These are phyloP conservation scores for Wickerhamomyces tratensis DNA, from an alignment of 805 yeast genomes.

Conservation along the genomic window DNA sequence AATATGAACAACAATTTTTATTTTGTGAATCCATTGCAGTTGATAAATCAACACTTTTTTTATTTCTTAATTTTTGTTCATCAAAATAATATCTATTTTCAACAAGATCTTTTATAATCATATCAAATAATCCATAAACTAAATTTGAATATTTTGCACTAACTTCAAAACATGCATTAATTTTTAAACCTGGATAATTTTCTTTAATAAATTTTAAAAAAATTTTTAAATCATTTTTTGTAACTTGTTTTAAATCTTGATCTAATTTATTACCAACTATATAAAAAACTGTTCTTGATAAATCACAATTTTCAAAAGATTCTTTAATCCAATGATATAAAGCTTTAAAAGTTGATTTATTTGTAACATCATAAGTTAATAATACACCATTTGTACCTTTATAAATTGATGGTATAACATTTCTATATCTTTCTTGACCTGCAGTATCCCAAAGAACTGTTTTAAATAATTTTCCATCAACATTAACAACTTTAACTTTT, in stretches of 20 bases:
- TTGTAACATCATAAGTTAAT: conserved; percentile 34
- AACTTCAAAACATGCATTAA: conserved; percentile 35
- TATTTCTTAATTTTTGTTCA: conserved; percentile 14
- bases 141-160: conserved; percentile 32
- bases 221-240: conserved; percentile 27
- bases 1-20: conserved; percentile 16
- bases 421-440: conserved; percentile 39
- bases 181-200: conserved; percentile 19
- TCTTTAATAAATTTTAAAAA: conserved; percentile 21
- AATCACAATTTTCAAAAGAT: conserved; percentile 25
- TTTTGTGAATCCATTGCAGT: conserved; percentile 14
- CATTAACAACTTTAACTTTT: conserved; percentile 31
- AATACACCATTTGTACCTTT: conserved; percentile 37
- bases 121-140: conserved; percentile 28
- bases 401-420: conserved; percentile 34
- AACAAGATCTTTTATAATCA: conserved; percentile 29
- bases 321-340: conserved; percentile 33
- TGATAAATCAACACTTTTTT: conserved; percentile 18
- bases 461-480: conserved; percentile 33
- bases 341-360: conserved; percentile 24
- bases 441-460: conserved; percentile 42
- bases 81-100: conserved; percentile 29
- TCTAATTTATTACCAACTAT: conserved; percentile 38
- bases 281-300: conserved; percentile 25
- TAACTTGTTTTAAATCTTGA: conserved; percentile 25